Evolutionary conservation across 2,329 filamentous ascomycete genomes (phyloP), one percentile per base, ranked within the genome.

Genomic region (Trichoderma harzianum): DNA sequence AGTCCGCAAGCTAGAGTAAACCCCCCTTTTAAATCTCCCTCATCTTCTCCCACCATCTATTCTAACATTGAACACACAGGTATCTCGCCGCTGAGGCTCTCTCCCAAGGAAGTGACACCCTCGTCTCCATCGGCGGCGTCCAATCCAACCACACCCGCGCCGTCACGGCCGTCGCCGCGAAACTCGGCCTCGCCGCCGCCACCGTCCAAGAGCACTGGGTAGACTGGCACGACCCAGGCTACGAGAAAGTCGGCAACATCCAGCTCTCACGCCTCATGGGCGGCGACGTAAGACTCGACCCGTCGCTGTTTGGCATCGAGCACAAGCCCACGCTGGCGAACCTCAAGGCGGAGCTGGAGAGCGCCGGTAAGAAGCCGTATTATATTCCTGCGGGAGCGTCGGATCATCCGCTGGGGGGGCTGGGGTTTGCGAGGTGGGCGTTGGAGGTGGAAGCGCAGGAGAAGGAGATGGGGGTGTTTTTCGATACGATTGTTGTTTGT

Each of bases 301-400:
- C 86, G 0, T 87, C 87, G 0, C 80, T 80, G 0, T 93, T 93
- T 76, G 90, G 90, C 30, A 93, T 93, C 75, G 89, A 89, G 79
- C 90, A 93, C 81, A 92, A 92, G 80, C 79, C 82, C 0, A 90
- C 89, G 0, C 84, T 91, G 4, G 83, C 85, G 64, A 79, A 83
- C 1, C 82, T 91, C 4, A 84, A 86, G 55, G 80, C 85, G 16
- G 87, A 90, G 76, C 85, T 90, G 18, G 80, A 83, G 71, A 78
- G 76, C 0, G 78, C 78, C 1, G 91, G 89, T 0, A 85, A 86
- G 47, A 90, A 87, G 78, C 89, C 91, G 0, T 93, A 93, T 77
- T 91, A 91, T 77, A 92, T 93, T 74, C 91, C 91, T 5, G 90
- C 91, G 0, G 91, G 91, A 0, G 91, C 91, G 1, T 91, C 88